A percentile compares a stretch with the other conserved stretches of the same genome.
phyloP scores from a whole-genome alignment of 176 grass and related monocot genomes.

The Pontederia paniculata region DNA sequence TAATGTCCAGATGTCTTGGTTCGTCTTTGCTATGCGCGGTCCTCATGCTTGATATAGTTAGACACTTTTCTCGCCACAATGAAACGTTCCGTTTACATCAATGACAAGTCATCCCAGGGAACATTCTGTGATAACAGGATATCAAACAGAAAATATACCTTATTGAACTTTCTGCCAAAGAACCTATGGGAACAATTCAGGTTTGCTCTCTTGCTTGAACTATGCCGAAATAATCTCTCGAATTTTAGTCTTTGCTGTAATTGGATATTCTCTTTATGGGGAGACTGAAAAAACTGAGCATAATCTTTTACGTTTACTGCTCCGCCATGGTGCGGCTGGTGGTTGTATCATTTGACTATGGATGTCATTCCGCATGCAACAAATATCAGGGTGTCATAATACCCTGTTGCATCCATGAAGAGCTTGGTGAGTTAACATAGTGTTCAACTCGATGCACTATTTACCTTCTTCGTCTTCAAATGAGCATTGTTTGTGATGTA shows the following conservation, averaged over 20 bases:
- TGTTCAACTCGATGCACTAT: no score
- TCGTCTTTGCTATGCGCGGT: not conserved
- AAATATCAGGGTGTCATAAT: no score
- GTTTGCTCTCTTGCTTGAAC: slow-evolving; percentile 28
- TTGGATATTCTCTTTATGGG: not conserved
- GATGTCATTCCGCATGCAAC: no score
- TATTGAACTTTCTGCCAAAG: slow-evolving; percentile 78
- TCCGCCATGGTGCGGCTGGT: no score
- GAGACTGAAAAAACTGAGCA: no score
- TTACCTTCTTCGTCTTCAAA: no score
- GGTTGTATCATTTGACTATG: no score
- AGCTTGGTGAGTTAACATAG: no score
- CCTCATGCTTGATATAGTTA: slow-evolving; percentile 1
- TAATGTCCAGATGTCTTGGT: not conserved
- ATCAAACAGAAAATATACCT: slow-evolving; percentile 85
- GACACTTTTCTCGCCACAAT: slow-evolving; percentile 22
- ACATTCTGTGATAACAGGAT: slow-evolving; percentile 53
- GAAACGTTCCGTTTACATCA: slow-evolving; percentile 71
- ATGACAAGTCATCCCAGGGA: slow-evolving; percentile 42
- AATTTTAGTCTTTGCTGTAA: not conserved
- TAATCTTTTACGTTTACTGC: no score
- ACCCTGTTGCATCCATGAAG: no score
- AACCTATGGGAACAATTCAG: slow-evolving; percentile 97
- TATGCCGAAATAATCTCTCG: not conserved
- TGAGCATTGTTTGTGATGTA: no score